Base-by-base conservation (phyloP, 768 basidiomycete genomes). In the Trametes cinnabarina region DNA sequence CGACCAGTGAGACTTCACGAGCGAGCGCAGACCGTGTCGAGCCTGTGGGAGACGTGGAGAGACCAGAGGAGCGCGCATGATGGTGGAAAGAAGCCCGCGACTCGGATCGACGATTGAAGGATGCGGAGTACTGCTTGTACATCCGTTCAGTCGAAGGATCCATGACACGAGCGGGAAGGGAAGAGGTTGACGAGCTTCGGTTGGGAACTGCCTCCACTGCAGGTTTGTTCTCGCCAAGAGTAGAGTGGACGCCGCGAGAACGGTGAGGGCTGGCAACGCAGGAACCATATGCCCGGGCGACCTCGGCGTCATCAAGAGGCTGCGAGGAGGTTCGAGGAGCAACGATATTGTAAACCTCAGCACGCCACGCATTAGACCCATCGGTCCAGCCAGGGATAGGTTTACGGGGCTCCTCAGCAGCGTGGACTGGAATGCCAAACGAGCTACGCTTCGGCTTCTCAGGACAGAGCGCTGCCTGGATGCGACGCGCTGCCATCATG, bases 381-480 rank as follows among this genome's bases (percentile, higher is more conserved):
- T 88, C 87, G 2, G 80, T 86, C 87, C 87, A 88, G 14, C 87
- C 87, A 0, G 84, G 82, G 28, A 87, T 78, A 17, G 73, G 69
- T 67, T 73, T 71, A 57, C 51, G 56, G 50, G 46, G 54, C 2
- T 52, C 55, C 72, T 71, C 22, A 76, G 76, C 43, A 19, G 56
- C 43, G 41, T 69, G 1, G 60, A 58, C 22, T 4, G 75, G 66
- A 6, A 67, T 66, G 58, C 77, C 75, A 65, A 62, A 63, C 2
- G 57, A 50, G 17, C 59, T 48, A 19, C 63, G 65, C 61, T 66
- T 67, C 19, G 69, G 67, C 26, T 79, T 76, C 22, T 75, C 73
- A 0, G 77, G 66, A 57, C 78, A 77, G 25, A 80, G 69, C 22
- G 73, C 74, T 15, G 79, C 74, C 40, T 76, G 73, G 66, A 88